Evolutionary conservation across 2,329 filamentous ascomycete species (phyloP).

Genomic region (Chrysoporthe austroafricana): DNA sequence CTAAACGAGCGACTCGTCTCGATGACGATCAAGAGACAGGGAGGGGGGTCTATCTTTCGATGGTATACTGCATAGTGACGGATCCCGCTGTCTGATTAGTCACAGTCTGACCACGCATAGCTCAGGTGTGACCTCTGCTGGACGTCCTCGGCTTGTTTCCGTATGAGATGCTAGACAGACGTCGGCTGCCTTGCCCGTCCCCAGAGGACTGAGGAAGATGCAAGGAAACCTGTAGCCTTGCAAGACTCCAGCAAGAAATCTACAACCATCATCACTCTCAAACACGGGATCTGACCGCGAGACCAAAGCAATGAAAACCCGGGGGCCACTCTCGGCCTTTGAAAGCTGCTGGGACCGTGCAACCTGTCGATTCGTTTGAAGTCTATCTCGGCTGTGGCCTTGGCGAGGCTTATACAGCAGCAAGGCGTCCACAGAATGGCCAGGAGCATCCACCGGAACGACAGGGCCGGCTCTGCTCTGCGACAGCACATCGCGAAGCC

Average conservation of each 20-base stretch:
- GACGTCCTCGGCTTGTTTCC: too few species aligned
- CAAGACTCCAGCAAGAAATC: not conserved
- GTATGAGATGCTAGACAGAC: too few species aligned
- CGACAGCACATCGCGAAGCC: not conserved
- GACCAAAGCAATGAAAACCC: not conserved
- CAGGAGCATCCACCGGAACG: not conserved
- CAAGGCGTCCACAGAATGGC: not conserved
- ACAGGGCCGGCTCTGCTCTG: not conserved
- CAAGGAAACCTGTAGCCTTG: not conserved
- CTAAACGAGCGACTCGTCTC: too few species aligned
- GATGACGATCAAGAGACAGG: too few species aligned
- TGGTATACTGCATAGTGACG: not conserved
- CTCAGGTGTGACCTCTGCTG: not conserved
- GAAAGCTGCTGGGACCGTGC: not conserved
- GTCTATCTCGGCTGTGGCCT: not conserved
- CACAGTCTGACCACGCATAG: not conserved
- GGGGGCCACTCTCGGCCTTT: not conserved
- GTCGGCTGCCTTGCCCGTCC: not conserved
- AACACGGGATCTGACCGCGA: not conserved
- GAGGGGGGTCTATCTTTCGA: too few species aligned
- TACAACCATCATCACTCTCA: not conserved
- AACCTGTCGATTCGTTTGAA: slow-evolving; percentile 4
- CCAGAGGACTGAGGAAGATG: not conserved
- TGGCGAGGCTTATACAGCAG: not conserved
- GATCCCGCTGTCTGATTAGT: not conserved